Percentiles rank a stretch among this genome's conserved stretches.
Evolutionary conservation across 768 basidiomycete species (phyloP).

Genomic region (Xerocomellus amylosporus): DNA sequence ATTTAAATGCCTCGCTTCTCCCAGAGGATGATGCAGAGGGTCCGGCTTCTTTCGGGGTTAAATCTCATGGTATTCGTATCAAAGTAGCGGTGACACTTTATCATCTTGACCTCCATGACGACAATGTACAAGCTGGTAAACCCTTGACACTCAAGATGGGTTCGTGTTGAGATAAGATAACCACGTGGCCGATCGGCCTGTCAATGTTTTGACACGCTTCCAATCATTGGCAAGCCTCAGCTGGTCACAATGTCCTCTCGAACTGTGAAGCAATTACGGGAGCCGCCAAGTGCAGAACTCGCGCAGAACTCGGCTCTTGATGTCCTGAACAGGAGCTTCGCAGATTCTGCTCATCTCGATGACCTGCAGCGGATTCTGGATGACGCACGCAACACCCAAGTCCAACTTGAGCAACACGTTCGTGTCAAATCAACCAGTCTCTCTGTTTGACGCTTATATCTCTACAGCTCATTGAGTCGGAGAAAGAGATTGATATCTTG

Average conservation of each 20-base stretch:
- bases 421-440: slow-evolving; percentile 28
- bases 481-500: slow-evolving; percentile 43
- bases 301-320: slow-evolving; percentile 35
- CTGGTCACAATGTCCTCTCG: slow-evolving; percentile 36
- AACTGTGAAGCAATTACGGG: slow-evolving; percentile 47
- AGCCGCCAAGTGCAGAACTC: slow-evolving; percentile 45
- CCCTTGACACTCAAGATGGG: too few species aligned
- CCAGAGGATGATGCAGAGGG: too few species aligned
- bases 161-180: slow-evolving; percentile 20
- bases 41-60: too few species aligned
- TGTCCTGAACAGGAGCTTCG: slow-evolving; percentile 46
- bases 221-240: too few species aligned
- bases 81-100: too few species aligned
- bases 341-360: slow-evolving; percentile 50
- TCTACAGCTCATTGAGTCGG: slow-evolving; percentile 60
- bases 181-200: slow-evolving; percentile 16
- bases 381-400: slow-evolving; percentile 39
- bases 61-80: too few species aligned
- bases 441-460: slow-evolving; percentile 16
- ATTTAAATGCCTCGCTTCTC: too few species aligned
- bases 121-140: too few species aligned
- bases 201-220: neutral
- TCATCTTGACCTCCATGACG: too few species aligned
- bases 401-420: slow-evolving; percentile 46
- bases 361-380: slow-evolving; percentile 44